Base-by-base conservation (phyloP, 1,284 basidiomycete species). In the Baeospora myosura region DNA sequence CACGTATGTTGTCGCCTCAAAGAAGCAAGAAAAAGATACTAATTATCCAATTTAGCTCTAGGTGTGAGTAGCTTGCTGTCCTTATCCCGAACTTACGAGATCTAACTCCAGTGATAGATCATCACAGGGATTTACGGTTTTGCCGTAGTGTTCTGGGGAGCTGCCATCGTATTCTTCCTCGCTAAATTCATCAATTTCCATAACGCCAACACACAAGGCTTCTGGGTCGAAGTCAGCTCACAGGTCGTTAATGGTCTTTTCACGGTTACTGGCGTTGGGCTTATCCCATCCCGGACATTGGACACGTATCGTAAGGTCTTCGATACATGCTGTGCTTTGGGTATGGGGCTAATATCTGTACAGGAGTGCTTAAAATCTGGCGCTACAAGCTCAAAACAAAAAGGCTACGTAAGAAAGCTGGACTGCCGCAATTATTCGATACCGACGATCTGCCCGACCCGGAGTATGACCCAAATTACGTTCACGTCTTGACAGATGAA, bases 51-150 rank as follows among this genome's bases (percentile, higher is more conserved):
- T 33, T 20, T 46, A 80, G 78, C 78, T 11, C 66, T 79, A 58
- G 78, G 77, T 21, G 76, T 78, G 61, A 49, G 74, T 65, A 16
- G 18, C 26, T 2, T 28, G n/a, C 24, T 44, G 18, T 29, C 25
- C 44, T 45, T 37, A 32, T 40, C 16, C 6, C 29, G 38, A 48
- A 25, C 26, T 28, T 35, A 4, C 32, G 14, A 30, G n/a, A 16
- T 20, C 39, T 41, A 18, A 23, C 18, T 44, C 16, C 18, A 21
- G 8, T 25, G 29, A 12, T 41, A 89, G 88, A 55, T 78, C 55
- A 63, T 89, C 33, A 76, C 78, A 0, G 84, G 76, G 3, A 76
- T 92, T 12, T 93, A 92, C 60, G 88, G 88, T 0, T 87, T 92
- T 56, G 58, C 78, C 24, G 76, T 84, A 83, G 81, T 79, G 1